Evolutionary conservation across 805 yeast species (phyloP).

Genomic region (Starmerella kuoi): DNA sequence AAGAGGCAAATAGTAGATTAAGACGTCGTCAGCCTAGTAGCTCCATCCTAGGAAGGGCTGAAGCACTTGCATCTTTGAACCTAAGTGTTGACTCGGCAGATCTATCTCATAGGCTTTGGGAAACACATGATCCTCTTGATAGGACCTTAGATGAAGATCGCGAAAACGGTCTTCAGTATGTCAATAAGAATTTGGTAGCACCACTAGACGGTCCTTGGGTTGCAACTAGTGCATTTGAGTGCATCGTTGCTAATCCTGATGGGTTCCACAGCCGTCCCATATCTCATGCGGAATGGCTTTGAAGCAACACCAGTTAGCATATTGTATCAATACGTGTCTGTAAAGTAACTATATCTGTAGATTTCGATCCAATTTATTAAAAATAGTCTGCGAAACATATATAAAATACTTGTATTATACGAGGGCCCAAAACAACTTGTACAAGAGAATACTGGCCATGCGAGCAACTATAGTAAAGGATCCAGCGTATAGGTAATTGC

Average conservation of each 20-base stretch:
- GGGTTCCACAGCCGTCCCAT: conserved; percentile 30
- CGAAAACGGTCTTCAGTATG: conserved; percentile 58
- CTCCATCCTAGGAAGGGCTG: conserved; percentile 2
- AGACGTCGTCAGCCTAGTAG: neutral
- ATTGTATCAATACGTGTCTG: too few species aligned
- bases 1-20: neutral
- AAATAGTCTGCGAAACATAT: too few species aligned
- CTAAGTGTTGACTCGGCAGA: conserved; percentile 1
- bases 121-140: neutral
- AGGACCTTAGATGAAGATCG: conserved; percentile 65
- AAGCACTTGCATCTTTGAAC: conserved; percentile 3
- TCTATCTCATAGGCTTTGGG: conserved; percentile 5
- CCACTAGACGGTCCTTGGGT: conserved; percentile 80
- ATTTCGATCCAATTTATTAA: too few species aligned
- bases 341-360: too few species aligned
- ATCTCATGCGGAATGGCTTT: conserved; percentile 36
- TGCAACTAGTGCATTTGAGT: conserved; percentile 45
- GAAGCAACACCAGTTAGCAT: neutral
- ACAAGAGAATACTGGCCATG: neutral
- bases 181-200: conserved; percentile 59
- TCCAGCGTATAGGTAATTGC: conserved; percentile 28
- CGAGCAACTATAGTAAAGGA: conserved; percentile 21
- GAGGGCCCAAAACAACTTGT: conserved; percentile 6
- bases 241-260: conserved; percentile 38
- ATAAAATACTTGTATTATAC: too few species aligned